Conservation (phyloP, 805 yeast genomes). For the Cyberlindnera subsufficiens region DNA sequence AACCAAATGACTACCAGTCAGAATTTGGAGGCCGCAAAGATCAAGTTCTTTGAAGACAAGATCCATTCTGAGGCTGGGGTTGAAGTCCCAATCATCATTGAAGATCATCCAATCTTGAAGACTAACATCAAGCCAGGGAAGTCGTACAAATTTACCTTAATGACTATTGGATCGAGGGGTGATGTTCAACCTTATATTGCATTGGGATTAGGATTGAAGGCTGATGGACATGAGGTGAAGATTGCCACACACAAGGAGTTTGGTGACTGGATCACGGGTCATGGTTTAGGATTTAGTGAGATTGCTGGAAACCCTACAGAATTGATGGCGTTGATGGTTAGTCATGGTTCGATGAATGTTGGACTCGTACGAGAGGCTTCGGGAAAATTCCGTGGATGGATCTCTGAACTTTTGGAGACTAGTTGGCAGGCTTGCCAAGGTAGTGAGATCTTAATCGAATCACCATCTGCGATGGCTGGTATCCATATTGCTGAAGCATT, state of each 20-base stretch:
- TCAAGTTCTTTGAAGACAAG: conserved; percentile 63
- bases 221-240: conserved; percentile 78
- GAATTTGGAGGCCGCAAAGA: conserved; percentile 47
- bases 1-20: conserved; percentile 19
- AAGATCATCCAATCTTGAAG: conserved; percentile 52
- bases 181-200: conserved; percentile 97
- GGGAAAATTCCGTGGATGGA: conserved; percentile 76
- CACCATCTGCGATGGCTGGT: conserved; percentile 97
- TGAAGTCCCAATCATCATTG: conserved; percentile 63
- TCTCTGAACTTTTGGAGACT: conserved; percentile 58
- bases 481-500: conserved; percentile 92
- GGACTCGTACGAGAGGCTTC: conserved; percentile 81
- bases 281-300: conserved; percentile 62
- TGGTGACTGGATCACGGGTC: conserved; percentile 60
- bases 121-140: conserved; percentile 49
- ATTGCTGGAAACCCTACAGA: conserved; percentile 94
- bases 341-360: conserved; percentile 82
- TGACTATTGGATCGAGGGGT: conserved; percentile 94
- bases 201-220: conserved; percentile 67
- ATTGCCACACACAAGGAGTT: conserved; percentile 88
- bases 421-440: conserved; percentile 86
- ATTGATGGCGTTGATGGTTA: conserved; percentile 87
- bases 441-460: conserved; percentile 80
- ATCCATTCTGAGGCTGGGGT: conserved; percentile 54
- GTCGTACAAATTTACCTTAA: conserved; percentile 52